A percentile compares a stretch with the other conserved stretches of the same genome.
These are phyloP conservation scores for Sedum album DNA, from an alignment of 164 flowering plant species.

Conservation along the genomic window DNA sequence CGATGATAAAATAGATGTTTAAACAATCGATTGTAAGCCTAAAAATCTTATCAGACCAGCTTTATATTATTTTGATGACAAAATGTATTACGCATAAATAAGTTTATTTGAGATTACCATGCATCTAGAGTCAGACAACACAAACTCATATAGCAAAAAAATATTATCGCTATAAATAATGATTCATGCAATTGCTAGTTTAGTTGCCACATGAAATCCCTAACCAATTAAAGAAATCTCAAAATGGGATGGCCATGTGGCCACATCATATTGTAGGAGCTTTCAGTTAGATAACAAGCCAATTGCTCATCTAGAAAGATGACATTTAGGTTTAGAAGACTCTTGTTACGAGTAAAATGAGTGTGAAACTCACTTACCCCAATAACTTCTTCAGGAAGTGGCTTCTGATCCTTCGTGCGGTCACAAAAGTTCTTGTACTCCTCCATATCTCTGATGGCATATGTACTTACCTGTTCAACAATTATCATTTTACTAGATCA, in stretches of 20 bases:
- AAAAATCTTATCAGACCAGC: not conserved
- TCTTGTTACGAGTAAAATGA: not conserved
- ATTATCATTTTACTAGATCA: not conserved
- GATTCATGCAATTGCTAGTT: too few relatives aligned
- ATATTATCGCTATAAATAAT: not conserved
- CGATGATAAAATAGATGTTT: not conserved
- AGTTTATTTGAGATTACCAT: not conserved
- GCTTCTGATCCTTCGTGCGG: constrained; percentile 82
- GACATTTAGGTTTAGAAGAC: too few relatives aligned
- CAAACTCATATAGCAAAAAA: not conserved
- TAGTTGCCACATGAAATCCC: too few relatives aligned
- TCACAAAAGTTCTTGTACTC: constrained; percentile 97
- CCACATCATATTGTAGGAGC: not conserved
- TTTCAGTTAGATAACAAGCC: not conserved
- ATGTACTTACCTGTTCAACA: constrained; percentile 53
- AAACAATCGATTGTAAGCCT: not conserved
- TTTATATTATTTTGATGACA: not conserved
- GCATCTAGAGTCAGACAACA: not conserved
- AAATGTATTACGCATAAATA: not conserved
- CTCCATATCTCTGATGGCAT: constrained; percentile 87
- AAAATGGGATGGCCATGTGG: too few relatives aligned
- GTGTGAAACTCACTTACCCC: constrained; percentile 49
- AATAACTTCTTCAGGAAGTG: constrained; percentile 89
- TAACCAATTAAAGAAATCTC: too few relatives aligned
- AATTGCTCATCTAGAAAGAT: too few relatives aligned